Evolutionary conservation across 495 filamentous ascomycete species (phyloP).

Genomic region (Hypoxylon lienhwacheense): DNA sequence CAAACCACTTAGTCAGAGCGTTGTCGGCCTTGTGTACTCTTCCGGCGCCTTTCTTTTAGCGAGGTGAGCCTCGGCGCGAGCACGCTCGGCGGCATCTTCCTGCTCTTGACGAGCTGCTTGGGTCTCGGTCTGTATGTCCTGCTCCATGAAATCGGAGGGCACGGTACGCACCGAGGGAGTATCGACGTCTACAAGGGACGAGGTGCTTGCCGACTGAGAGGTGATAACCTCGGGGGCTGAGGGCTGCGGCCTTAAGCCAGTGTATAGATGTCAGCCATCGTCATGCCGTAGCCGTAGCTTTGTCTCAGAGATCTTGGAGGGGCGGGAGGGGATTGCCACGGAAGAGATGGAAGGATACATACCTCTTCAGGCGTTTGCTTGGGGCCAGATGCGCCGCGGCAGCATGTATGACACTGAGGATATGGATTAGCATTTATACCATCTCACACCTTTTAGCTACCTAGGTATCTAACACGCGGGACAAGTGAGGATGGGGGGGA

Average conservation of each 20-base stretch:
- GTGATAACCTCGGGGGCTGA: constrained; percentile 64
- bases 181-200: constrained; percentile 77
- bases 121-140: constrained; percentile 70
- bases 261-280: constrained; percentile 15
- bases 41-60: constrained; percentile 55
- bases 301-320: too few relatives aligned
- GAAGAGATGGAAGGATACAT: constrained; percentile 27
- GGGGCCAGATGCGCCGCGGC: constrained; percentile 72
- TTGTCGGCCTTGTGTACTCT: constrained; percentile 43
- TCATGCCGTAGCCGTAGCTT: background rate
- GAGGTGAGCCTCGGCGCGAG: constrained; percentile 51
- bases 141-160: constrained; percentile 64
- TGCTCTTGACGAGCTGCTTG: constrained; percentile 59
- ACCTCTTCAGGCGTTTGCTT: constrained; percentile 74
- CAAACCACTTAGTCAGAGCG: constrained; percentile 43
- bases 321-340: background rate
- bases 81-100: constrained; percentile 46
- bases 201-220: constrained; percentile 57
- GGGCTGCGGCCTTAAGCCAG: constrained; percentile 55
- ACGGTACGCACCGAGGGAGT: constrained; percentile 69
- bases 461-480: too few relatives aligned
- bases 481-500: background rate
- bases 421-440: background rate
- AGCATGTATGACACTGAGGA: constrained; percentile 77
- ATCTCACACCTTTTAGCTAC: background rate